Base-by-base conservation (phyloP, 768 basidiomycete genomes). In the Boletus vermiculosoides region DNA sequence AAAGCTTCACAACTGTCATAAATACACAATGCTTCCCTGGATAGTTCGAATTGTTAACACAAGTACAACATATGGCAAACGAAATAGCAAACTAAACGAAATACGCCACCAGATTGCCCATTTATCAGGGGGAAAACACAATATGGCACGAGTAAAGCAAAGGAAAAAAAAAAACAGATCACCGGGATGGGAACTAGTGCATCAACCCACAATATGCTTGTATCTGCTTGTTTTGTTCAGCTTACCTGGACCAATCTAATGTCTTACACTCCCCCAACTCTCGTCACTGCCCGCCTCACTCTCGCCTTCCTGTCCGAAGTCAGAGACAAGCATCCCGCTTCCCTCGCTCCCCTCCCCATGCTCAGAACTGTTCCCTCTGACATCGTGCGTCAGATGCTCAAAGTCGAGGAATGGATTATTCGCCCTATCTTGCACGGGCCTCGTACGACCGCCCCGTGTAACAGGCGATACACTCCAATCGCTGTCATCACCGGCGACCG, bases 201-300 rank as follows among this genome's bases (percentile, higher is more conserved):
- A 36, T 33, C 51, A 20, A 9, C 51, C 16, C 54, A 9, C 22
- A 39, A 23, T 2, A 12, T 5, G 11, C 23, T n/a, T 55, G 40
- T 15, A 54, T 54, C 30, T 12, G 22, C 12, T n/a, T 20, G 30
- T 31, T 15, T 55, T n/a, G 39, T 23, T 18, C 56, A 16, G 10
- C 39, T 57, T 34, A 46, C 36, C 46, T 8, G 36, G 13, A 25
- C 25, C 34, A 31, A 25, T 18, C 55, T 60, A 60, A 40, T 64
- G 56, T 45, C 52, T 60, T 33, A 57, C 67, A 31, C 67, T 69
- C 31, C 64, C 67, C 67, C 67, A 67, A 23, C 66, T 68, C 45
- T 59, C 62, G 3, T 64, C 67, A 5, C 66, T 68, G 2, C 58
- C 67, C 1, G 23, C 58, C 25, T 69, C 67, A 28, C 66, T 67